A percentile compares a stretch with the other conserved stretches of the same genome.
Conservation (phyloP, 2,329 filamentous ascomycete species). For the Coccinonectria pachysandricola region DNA sequence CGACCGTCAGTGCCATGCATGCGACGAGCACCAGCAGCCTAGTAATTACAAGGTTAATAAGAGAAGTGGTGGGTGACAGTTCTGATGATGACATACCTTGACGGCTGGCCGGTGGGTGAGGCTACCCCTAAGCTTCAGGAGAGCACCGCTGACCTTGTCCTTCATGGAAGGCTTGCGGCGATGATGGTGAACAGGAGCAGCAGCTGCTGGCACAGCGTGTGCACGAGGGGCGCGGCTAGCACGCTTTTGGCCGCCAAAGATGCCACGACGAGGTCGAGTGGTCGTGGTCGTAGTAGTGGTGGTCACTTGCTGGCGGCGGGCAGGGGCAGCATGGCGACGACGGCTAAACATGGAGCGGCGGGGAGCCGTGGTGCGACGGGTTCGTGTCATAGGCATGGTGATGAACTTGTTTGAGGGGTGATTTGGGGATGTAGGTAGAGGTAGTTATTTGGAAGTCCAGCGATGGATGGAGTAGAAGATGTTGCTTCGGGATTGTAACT, state of each 20-base stretch:
- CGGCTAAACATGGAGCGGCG: constrained; percentile 19
- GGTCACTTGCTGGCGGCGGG: constrained; percentile 16
- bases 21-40: constrained; percentile 63
- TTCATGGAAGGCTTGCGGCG: constrained; percentile 57
- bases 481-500: no score
- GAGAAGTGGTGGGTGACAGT: background rate
- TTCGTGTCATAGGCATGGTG: constrained; percentile 6
- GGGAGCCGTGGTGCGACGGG: constrained; percentile 11
- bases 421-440: constrained; percentile 1
- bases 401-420: constrained; percentile 14
- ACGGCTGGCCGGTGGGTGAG: constrained; percentile 58
- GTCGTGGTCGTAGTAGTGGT: constrained; percentile 30
- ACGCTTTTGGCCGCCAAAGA: constrained; percentile 33
- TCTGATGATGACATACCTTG: constrained; percentile 43
- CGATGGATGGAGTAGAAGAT: no score
- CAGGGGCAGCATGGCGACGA: constrained; percentile 14
- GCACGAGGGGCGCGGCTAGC: constrained; percentile 19
- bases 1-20: constrained; percentile 68
- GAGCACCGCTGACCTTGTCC: constrained; percentile 68
- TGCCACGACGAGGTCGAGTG: constrained; percentile 30
- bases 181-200: constrained; percentile 46
- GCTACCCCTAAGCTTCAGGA: constrained; percentile 62
- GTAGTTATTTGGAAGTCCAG: no score
- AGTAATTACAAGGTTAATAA: no score
- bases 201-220: no score